Evolutionary conservation across 1,139 yeast species (phyloP), one percentile per base, ranked within the genome.

Genomic region (Pichia sp.): DNA sequence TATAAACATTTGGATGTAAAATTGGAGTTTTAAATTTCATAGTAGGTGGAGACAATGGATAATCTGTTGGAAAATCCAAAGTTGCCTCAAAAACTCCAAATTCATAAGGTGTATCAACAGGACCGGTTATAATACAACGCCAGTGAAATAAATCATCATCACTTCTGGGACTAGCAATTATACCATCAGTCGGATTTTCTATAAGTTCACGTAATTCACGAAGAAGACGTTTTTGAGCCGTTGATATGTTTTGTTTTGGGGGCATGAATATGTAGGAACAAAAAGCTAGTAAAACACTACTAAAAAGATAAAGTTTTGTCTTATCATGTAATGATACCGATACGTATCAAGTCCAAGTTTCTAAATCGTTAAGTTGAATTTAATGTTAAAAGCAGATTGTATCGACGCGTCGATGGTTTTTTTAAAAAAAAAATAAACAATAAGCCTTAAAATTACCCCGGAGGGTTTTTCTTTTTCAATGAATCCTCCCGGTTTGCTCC

Each of bases 41-140:
- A 45, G 73, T 73, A 6, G 98, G 98, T 1, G 98, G 98, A 27
- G 89, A 80, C 54, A 92, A 70, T 1, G 98, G 98, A 60, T 92
- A 92, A 59, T 92, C 98, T 48, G 67, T 65, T 2, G 98, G 97
- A 63, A 92, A 92, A n/a, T 70, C 73, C 53, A 92, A 67, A 24
- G 70, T 68, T 1, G 97, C 97, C 25, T 92, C 85, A 62, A 89
- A 92, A 12, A 92, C 83, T 6, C 98, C 98, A 53, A 90, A 85
- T 58, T 89, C 97, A 60, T 87, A 92, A 3, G 95, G 86, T 0
- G 97, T 89, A 41, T 78, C 97, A n/a, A 80, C 73, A 1, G 98
- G 98, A 0, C 98, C 98, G 56, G 84, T 94, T 40, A 92, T 68
- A 47, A 89, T 67, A 62, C 98, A 92, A 53, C 87, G 95, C 98